These are phyloP conservation scores for Pleurotus eryngii DNA, from an alignment of 768 basidiomycete genomes.

Conservation along the genomic window DNA sequence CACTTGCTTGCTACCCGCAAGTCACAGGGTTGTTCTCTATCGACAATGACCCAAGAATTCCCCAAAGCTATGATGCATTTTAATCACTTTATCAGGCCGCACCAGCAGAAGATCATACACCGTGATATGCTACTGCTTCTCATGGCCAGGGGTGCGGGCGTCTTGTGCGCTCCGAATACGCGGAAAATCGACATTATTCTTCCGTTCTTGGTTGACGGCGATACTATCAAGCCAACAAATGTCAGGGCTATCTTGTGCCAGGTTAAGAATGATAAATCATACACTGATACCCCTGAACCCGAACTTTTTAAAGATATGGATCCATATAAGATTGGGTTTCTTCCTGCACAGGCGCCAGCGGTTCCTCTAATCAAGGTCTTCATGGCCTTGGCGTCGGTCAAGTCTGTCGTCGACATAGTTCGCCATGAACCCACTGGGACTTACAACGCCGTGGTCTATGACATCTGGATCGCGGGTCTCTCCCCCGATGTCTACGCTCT, in stretches of 20 bases:
- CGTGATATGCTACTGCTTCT: constrained; percentile 15
- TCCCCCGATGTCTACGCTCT: constrained; percentile 10
- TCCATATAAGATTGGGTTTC: constrained; percentile 16
- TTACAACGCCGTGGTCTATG: constrained; percentile 8
- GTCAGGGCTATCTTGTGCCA: constrained; percentile 23
- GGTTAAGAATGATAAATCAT: constrained; percentile 18
- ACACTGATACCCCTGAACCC: constrained; percentile 7
- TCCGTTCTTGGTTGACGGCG: constrained; percentile 14
- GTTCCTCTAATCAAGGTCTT: constrained; percentile 20
- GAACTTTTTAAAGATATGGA: constrained; percentile 21
- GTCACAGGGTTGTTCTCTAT: no score
- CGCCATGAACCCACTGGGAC: background rate
- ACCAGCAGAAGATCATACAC: constrained; percentile 19
- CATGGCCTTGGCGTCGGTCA: constrained; percentile 16
- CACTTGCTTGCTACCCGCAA: no score
- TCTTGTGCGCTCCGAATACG: constrained; percentile 22
- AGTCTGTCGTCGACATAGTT: background rate
- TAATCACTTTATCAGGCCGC: constrained; percentile 29
- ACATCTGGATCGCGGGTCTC: constrained; percentile 18
- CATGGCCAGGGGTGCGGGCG: constrained; percentile 21
- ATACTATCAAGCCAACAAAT: constrained; percentile 10
- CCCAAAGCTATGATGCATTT: constrained; percentile 20
- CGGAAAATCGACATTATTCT: constrained; percentile 20
- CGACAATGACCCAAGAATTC: constrained; percentile 11
- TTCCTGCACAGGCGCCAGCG: constrained; percentile 10